Conservation (phyloP, 495 filamentous ascomycete species). For the Margaritispora aquatica region DNA sequence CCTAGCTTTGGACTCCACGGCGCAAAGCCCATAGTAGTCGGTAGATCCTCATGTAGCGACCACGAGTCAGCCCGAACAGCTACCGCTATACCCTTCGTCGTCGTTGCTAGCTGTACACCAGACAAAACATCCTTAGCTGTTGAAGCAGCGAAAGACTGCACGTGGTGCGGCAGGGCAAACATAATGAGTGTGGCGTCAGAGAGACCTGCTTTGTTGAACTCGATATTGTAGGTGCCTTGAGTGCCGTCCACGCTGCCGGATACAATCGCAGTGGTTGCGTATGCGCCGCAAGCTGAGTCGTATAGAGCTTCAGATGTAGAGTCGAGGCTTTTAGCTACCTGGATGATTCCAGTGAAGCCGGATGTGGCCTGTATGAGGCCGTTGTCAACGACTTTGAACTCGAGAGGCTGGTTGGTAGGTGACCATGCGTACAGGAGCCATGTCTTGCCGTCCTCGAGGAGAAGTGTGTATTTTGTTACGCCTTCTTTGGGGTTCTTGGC, state of each 20-base stretch:
- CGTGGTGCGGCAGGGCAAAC: conserved; percentile 87
- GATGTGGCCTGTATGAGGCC: conserved; percentile 34
- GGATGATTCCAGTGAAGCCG: conserved; percentile 62
- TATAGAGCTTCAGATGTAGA: conserved; percentile 60
- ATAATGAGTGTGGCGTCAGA: conserved; percentile 57
- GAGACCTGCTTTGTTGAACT: conserved; percentile 62
- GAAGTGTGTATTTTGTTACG: conserved; percentile 71
- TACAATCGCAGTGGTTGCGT: conserved; percentile 54
- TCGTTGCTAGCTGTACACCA: conserved; percentile 61
- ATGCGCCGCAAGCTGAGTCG: conserved; percentile 72
- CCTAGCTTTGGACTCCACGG: conserved; percentile 62
- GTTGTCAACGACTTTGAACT: conserved; percentile 41
- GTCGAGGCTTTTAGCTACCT: conserved; percentile 69
- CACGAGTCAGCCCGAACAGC: conserved; percentile 71
- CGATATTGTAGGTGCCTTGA: conserved; percentile 64
- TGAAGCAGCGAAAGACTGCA: conserved; percentile 58
- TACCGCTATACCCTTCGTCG: conserved; percentile 76
- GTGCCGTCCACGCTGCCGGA: conserved; percentile 52
- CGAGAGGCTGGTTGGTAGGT: conserved; percentile 32
- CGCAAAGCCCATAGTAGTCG: conserved; percentile 63
- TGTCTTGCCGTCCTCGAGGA: conserved; percentile 60
- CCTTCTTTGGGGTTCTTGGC: conserved; percentile 48
- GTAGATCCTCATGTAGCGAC: conserved; percentile 77
- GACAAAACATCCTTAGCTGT: conserved; percentile 49
- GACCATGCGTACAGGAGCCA: conserved; percentile 82